phyloP scores from a whole-genome alignment of 345 rosid genomes.

The Microcos paniculata region DNA sequence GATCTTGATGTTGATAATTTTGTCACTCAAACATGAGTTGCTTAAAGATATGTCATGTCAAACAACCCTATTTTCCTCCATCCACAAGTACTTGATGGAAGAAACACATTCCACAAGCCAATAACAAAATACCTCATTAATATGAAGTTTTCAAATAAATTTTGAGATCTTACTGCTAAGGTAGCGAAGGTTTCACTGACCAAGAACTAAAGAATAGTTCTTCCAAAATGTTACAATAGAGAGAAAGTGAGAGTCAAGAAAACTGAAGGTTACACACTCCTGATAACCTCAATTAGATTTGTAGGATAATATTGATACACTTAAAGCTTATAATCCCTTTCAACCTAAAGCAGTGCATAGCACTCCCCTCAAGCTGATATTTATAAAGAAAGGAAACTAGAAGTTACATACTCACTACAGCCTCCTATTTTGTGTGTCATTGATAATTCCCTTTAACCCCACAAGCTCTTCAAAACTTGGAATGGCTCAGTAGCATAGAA shows the following conservation, averaged over 20 bases:
- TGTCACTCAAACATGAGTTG: neutral
- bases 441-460: neutral
- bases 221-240: neutral
- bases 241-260: neutral
- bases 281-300: neutral
- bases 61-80: slow-evolving; percentile 12
- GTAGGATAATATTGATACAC: neutral
- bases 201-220: neutral
- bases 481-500: neutral
- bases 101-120: slow-evolving; percentile 4
- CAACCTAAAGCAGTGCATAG: neutral
- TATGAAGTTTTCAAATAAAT: slow-evolving; percentile 6
- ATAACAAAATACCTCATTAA: neutral
- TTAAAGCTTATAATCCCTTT: neutral
- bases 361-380: neutral
- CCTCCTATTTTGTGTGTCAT: neutral
- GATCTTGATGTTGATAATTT: neutral
- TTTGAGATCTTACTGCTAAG: neutral
- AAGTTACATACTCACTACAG: neutral
- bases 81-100: neutral
- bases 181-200: neutral
- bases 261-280: neutral
- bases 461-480: neutral
- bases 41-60: neutral
- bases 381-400: neutral